phyloP scores from a whole-genome alignment of 371 early-diverging fungal species.

The Rhizopus stolonifer region DNA sequence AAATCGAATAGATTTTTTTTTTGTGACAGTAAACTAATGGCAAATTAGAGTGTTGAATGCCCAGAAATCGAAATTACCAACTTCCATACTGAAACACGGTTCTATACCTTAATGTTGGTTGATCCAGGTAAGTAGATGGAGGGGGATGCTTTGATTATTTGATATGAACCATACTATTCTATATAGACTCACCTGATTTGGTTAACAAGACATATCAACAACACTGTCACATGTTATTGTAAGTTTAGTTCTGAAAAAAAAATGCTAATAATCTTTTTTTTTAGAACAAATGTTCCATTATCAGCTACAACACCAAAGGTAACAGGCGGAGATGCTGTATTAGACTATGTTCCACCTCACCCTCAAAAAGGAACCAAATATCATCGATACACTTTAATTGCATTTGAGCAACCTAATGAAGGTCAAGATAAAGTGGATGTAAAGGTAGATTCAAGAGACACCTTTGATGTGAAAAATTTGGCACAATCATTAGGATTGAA shows the following conservation, averaged over 20 bases:
- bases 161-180: too few species aligned
- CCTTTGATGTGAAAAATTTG: conserved; percentile 49
- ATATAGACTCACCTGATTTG: conserved; percentile 61
- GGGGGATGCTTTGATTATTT: too few species aligned
- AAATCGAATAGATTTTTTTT: conserved; percentile 7
- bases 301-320: conserved; percentile 53
- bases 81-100: conserved; percentile 67
- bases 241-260: too few species aligned
- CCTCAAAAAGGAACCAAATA: conserved; percentile 78
- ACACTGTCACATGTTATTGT: conserved; percentile 68
- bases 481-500: conserved; percentile 46
- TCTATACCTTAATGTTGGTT: conserved; percentile 73
- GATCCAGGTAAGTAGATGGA: conserved; percentile 57
- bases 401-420: conserved; percentile 67
- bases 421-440: conserved; percentile 55
- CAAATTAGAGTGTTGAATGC: conserved; percentile 49
- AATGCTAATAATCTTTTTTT: too few species aligned
- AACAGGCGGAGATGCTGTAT: conserved; percentile 51
- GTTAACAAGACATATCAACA: conserved; percentile 61
- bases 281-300: conserved; percentile 66
- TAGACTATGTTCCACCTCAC: conserved; percentile 79
- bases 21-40: background rate
- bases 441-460: conserved; percentile 40
- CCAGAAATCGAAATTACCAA: conserved; percentile 61
- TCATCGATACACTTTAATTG: conserved; percentile 75